Percentiles rank a stretch among this genome's conserved stretches.
Evolutionary conservation across 2,329 filamentous ascomycete genomes (phyloP).

Genomic region (Bimuria novae-zelandiae): DNA sequence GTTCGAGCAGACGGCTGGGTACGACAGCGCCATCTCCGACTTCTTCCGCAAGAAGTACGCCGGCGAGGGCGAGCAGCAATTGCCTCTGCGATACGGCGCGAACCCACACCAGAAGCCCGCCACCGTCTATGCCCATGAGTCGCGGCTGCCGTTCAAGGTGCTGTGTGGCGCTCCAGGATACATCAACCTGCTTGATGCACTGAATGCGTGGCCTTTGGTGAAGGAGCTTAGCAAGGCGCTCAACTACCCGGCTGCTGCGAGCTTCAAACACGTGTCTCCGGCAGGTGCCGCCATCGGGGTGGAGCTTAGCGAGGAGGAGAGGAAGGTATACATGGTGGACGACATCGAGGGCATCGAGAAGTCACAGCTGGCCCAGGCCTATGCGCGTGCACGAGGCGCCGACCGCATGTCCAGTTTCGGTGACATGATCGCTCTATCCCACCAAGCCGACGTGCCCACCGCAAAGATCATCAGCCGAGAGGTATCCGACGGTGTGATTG

Average conservation of each 20-base stretch:
- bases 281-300: constrained; percentile 94
- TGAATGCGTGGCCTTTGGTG: constrained; percentile 96
- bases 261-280: constrained; percentile 97
- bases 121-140: constrained; percentile 75
- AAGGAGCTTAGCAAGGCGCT: constrained; percentile 93
- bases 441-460: constrained; percentile 87
- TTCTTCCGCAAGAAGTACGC: constrained; percentile 99
- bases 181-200: constrained; percentile 93
- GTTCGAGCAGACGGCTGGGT: constrained; percentile 97
- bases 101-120: constrained; percentile 99
- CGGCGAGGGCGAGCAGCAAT: constrained; percentile 77
- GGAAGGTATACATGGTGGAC: constrained; percentile 98
- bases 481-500: constrained; percentile 96
- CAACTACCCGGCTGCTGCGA: constrained; percentile 86
- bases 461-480: constrained; percentile 98
- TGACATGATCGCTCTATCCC: constrained; percentile 91
- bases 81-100: constrained; percentile 88
- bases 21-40: constrained; percentile 90
- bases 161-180: constrained; percentile 89
- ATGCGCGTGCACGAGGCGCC: constrained; percentile 90
- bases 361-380: constrained; percentile 88
- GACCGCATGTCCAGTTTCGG: constrained; percentile 99
- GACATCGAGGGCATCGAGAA: constrained; percentile 88
- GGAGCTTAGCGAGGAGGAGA: constrained; percentile 82
- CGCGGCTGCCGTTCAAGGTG: constrained; percentile 89